Conservation (phyloP, 176 grass and related monocot species). For the Carex pumila region DNA sequence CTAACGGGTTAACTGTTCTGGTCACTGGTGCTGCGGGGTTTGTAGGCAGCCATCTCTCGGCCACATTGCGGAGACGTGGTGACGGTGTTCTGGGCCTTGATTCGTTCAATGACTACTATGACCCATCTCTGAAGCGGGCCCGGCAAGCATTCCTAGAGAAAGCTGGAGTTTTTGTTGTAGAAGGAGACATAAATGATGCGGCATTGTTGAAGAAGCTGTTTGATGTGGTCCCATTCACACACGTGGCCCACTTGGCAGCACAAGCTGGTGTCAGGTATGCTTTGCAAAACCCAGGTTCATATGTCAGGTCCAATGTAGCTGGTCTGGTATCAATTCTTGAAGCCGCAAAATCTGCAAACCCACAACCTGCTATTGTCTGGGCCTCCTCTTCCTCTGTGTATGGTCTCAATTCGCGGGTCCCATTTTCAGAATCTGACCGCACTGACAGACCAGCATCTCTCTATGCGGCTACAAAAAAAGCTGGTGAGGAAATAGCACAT, state of each 20-base stretch:
- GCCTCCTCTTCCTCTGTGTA: constrained; percentile 77
- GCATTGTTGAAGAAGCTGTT: constrained; percentile 73
- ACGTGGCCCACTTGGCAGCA: constrained; percentile 87
- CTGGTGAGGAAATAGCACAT: constrained; percentile 83
- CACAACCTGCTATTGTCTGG: constrained; percentile 81
- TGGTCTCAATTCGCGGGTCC: constrained; percentile 67
- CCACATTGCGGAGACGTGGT: constrained; percentile 56
- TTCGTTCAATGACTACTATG: constrained; percentile 85
- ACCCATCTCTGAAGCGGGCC: constrained; percentile 65
- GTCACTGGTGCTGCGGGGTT: constrained; percentile 73
- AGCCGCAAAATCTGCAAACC: constrained; percentile 46
- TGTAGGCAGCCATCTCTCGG: constrained; percentile 66
- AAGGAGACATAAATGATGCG: constrained; percentile 66
- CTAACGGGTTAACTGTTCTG: constrained; percentile 49
- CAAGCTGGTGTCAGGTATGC: constrained; percentile 87
- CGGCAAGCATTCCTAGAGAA: constrained; percentile 53
- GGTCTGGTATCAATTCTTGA: constrained; percentile 67
- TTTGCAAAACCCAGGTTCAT: constrained; percentile 62
- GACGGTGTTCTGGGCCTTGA: constrained; percentile 80
- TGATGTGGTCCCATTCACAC: constrained; percentile 80
- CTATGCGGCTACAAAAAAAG: constrained; percentile 84
- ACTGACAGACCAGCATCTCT: constrained; percentile 81
- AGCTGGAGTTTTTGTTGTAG: constrained; percentile 66
- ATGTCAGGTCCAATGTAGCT: constrained; percentile 65
- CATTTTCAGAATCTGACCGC: constrained; percentile 74